phyloP scores from a whole-genome alignment of 164 flowering plant genomes.

The Berberis thunbergii region DNA sequence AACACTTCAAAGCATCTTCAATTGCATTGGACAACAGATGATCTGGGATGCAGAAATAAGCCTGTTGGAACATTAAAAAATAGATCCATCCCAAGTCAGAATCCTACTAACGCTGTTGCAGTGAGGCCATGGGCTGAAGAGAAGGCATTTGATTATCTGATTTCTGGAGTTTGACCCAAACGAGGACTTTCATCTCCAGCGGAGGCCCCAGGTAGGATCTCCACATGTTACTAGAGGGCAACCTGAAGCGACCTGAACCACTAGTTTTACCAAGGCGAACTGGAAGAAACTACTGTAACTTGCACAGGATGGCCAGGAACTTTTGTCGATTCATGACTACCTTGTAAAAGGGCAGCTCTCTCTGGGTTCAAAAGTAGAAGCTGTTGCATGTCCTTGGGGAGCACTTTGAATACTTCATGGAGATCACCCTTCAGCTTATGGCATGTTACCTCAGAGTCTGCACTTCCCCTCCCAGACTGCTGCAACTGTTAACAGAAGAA shows the following conservation, averaged over 20 bases:
- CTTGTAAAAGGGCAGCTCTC: constrained; percentile 53
- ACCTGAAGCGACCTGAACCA: neutral
- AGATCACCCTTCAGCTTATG: constrained; percentile 70
- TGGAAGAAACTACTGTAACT: neutral
- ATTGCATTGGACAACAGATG: too few relatives aligned
- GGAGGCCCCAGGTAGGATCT: too few relatives aligned
- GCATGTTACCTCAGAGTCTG: constrained; percentile 38
- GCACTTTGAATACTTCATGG: constrained; percentile 54
- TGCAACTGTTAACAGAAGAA: constrained; percentile 4
- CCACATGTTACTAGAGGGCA: neutral
- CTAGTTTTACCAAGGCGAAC: constrained; percentile 5
- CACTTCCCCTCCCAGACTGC: constrained; percentile 39
- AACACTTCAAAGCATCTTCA: too few relatives aligned
- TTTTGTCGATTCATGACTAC: constrained; percentile 26
- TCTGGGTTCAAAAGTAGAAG: constrained; percentile 79
- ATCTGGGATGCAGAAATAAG: too few relatives aligned
- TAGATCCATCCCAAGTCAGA: too few relatives aligned
- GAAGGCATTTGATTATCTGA: too few relatives aligned
- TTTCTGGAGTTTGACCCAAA: too few relatives aligned
- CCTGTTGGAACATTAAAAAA: too few relatives aligned
- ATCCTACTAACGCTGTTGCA: too few relatives aligned
- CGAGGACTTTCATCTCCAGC: too few relatives aligned
- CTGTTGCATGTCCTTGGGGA: constrained; percentile 86
- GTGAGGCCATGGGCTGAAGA: too few relatives aligned
- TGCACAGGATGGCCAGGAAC: constrained; percentile 29